Conservation (phyloP, 1,284 basidiomycete genomes). For the Trichosporon coremiiforme region DNA sequence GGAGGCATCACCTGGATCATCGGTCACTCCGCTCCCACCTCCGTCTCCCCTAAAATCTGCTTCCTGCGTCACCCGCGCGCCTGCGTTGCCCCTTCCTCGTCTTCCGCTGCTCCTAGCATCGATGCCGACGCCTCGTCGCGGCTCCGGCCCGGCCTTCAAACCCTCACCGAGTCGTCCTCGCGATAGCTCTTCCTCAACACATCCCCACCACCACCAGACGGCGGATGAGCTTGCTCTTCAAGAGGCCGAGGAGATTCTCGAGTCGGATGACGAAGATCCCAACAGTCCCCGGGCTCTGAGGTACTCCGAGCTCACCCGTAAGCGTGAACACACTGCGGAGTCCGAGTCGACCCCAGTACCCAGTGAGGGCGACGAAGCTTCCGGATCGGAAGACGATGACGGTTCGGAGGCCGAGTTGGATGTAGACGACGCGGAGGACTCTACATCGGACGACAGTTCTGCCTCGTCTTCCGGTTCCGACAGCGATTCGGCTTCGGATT, state of each 20-base stretch:
- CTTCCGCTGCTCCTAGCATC: not conserved
- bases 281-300: slow-evolving; percentile 25
- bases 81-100: not conserved
- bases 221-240: slow-evolving; percentile 42
- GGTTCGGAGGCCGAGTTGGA: slow-evolving; percentile 25
- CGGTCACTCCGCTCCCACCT: not conserved
- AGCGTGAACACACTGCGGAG: slow-evolving; percentile 19
- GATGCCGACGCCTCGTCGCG: slow-evolving; percentile 26
- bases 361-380: too few species aligned
- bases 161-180: slow-evolving; percentile 6
- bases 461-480: slow-evolving; percentile 15
- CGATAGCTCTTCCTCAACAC: slow-evolving; percentile 22
- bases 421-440: slow-evolving; percentile 6
- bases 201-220: slow-evolving; percentile 41
- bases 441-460: slow-evolving; percentile 13
- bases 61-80: not conserved
- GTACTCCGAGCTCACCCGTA: slow-evolving; percentile 24
- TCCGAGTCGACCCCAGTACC: too few species aligned
- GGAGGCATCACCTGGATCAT: not conserved
- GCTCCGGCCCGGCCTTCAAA: not conserved
- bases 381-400: not conserved
- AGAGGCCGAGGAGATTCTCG: slow-evolving; percentile 40
- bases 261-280: slow-evolving; percentile 25
- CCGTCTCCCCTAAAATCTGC: not conserved
- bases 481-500: slow-evolving; percentile 14